A percentile compares a stretch with the other conserved stretches of the same genome.
Evolutionary conservation across 2,329 filamentous ascomycete genomes (phyloP).

Genomic region (Emergomyces pasteurianus): DNA sequence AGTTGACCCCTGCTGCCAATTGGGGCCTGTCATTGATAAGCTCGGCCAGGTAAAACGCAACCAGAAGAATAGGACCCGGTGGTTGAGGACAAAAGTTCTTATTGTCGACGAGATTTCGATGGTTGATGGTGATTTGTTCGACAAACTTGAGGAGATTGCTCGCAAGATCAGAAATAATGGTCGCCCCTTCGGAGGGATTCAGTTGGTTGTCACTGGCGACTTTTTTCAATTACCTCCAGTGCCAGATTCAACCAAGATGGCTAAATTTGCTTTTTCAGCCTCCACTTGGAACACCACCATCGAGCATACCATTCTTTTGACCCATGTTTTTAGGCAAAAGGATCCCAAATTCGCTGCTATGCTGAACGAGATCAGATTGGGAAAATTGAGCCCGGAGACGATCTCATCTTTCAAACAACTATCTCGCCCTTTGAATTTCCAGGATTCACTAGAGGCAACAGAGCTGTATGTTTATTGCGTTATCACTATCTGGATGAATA

Average conservation of each 20-base stretch:
- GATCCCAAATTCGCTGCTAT: slow-evolving; percentile 83
- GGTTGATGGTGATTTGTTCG: slow-evolving; percentile 94
- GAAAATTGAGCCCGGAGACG: slow-evolving; percentile 64
- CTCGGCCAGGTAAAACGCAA: slow-evolving; percentile 58
- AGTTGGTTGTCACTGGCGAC: slow-evolving; percentile 88
- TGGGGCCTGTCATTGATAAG: background rate
- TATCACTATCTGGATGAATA: background rate
- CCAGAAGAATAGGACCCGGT: slow-evolving; percentile 73
- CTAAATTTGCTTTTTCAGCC: slow-evolving; percentile 89
- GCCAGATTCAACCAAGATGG: slow-evolving; percentile 59
- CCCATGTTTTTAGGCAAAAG: slow-evolving; percentile 91
- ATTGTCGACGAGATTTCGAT: slow-evolving; percentile 95
- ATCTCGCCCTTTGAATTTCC: slow-evolving; percentile 56
- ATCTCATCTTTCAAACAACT: slow-evolving; percentile 65
- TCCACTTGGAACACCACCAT: slow-evolving; percentile 86
- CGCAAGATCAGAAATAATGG: slow-evolving; percentile 80
- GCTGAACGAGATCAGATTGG: slow-evolving; percentile 96
- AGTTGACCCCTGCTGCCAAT: slow-evolving; percentile 10
- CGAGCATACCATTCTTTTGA: slow-evolving; percentile 88
- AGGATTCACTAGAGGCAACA: slow-evolving; percentile 68
- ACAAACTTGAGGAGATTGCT: slow-evolving; percentile 85
- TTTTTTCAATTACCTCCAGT: slow-evolving; percentile 97
- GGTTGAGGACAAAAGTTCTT: slow-evolving; percentile 77
- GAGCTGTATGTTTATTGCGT: slow-evolving; percentile 49
- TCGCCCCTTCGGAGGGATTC: slow-evolving; percentile 87